These are phyloP conservation scores for Mangifera indica DNA, from an alignment of 345 rosid species.

Conservation along the genomic window DNA sequence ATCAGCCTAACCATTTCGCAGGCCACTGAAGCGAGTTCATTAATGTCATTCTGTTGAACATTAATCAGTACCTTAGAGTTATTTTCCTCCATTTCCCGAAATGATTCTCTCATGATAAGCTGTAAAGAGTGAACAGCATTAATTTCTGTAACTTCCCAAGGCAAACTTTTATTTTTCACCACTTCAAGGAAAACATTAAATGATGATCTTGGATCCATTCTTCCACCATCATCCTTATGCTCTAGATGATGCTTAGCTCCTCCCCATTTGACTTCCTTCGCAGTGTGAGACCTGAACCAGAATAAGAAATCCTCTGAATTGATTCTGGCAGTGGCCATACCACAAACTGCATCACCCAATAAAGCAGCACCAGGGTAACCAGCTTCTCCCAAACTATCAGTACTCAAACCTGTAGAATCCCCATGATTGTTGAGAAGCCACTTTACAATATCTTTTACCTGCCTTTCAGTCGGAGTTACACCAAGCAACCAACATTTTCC, in stretches of 20 bases:
- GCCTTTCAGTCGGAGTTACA: constrained; percentile 71
- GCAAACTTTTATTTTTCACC: constrained; percentile 66
- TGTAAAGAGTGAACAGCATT: constrained; percentile 81
- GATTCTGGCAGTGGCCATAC: constrained; percentile 77
- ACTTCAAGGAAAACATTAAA: constrained; percentile 84
- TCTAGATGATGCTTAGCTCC: constrained; percentile 80
- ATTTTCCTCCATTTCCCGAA: constrained; percentile 39
- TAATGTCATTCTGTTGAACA: constrained; percentile 26
- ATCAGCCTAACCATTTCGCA: constrained; percentile 88
- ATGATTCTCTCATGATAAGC: constrained; percentile 70
- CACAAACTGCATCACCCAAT: constrained; percentile 78
- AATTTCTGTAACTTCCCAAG: constrained; percentile 80
- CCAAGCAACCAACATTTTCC: constrained; percentile 71
- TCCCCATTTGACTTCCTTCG: constrained; percentile 79
- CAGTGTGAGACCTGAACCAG: constrained; percentile 91
- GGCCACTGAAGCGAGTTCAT: constrained; percentile 64
- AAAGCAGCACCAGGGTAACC: constrained; percentile 67
- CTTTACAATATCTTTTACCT: constrained; percentile 58
- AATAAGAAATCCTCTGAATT: constrained; percentile 65
- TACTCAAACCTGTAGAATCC: constrained; percentile 70
- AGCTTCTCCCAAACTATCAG: constrained; percentile 69
- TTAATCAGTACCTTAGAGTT: constrained; percentile 36
- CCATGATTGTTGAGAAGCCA: constrained; percentile 67
- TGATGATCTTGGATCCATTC: constrained; percentile 81
- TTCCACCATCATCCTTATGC: constrained; percentile 60